Evolutionary conservation across 257 asterid species (phyloP), one percentile per base, ranked within the genome.

Genomic region (Solanum chilense): DNA sequence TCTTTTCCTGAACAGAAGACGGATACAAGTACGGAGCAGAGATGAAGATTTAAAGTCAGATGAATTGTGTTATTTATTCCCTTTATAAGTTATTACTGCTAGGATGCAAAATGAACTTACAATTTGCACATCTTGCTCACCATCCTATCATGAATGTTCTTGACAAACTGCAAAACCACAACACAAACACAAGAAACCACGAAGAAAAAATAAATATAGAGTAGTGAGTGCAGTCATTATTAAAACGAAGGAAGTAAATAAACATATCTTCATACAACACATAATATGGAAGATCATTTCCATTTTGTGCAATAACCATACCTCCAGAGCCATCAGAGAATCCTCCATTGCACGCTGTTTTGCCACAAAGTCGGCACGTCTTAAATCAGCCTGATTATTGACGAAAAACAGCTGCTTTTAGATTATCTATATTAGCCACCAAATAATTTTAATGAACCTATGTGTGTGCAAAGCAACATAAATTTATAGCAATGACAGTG

Each of bases 281-380:
- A 39, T 8, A 45, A 58, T 6, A n/a, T 10, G 58, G 39, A 45
- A 42, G 66, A 77, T 7, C n/a, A 5, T 66, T 12, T 73, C 44
- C 58, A 83, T 49, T 27, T 84, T 47, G 0, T 85, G 70, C 52
- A 87, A 88, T 76, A 56, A 73, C 69, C 37, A 62, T 91, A 95
- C 99, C 98, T 96, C 97, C 86, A 96, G 90, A 84, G 98, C 97
- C 95, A 91, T 94, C 33, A 93, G 90, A n/a, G 98, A 91, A 90
- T 96, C 98, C 90, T 92, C 98, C 95, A 92, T 92, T n/a, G 98
- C 99, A 6, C 98, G 98, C 86, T 90, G 95, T 91, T 94, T 96
- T 71, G 99, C 98, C 88, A 90, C 98, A 90, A 89, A 91, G 89
- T 96, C 95, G 64, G 98, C 98, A 87, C 96, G 92, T 69, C 94